Conservation (phyloP, 257 asterid genomes). For the Misopates orontium region DNA sequence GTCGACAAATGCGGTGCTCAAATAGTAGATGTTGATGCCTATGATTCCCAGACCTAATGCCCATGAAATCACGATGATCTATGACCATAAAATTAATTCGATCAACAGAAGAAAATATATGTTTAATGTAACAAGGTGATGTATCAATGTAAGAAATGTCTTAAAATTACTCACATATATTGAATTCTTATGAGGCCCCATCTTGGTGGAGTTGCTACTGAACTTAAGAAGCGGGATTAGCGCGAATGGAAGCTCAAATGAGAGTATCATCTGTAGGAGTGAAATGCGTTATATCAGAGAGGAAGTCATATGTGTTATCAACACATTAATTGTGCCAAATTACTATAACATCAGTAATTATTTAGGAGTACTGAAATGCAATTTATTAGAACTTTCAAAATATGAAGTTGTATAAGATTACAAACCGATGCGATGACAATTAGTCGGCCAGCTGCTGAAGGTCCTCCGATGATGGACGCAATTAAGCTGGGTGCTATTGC, state of each 20-base stretch:
- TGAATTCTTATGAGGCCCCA: slow-evolving; percentile 72
- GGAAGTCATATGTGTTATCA: too few species aligned
- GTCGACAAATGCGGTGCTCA: slow-evolving; percentile 61
- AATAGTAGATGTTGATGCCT: slow-evolving; percentile 79
- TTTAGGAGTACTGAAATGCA: too few species aligned
- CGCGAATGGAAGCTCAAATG: slow-evolving; percentile 80
- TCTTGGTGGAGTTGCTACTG: slow-evolving; percentile 51
- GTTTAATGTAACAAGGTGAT: too few species aligned
- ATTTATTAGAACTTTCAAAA: too few species aligned
- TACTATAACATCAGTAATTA: too few species aligned
- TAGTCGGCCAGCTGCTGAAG: slow-evolving; percentile 80
- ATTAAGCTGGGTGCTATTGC: slow-evolving; percentile 88
- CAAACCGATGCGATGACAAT: slow-evolving; percentile 94
- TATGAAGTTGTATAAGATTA: background rate
- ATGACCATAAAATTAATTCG: background rate
- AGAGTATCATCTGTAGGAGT: slow-evolving; percentile 71
- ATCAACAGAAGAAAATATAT: background rate
- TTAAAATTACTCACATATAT: slow-evolving; percentile 55
- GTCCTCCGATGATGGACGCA: slow-evolving; percentile 81
- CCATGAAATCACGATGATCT: slow-evolving; percentile 87
- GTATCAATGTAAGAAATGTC: background rate
- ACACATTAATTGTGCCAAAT: too few species aligned
- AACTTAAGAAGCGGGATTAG: slow-evolving; percentile 59
- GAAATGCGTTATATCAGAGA: too few species aligned
- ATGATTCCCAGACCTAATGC: slow-evolving; percentile 76